Evolutionary conservation across 768 basidiomycete species (phyloP).

Genomic region (Mycena vulgaris): DNA sequence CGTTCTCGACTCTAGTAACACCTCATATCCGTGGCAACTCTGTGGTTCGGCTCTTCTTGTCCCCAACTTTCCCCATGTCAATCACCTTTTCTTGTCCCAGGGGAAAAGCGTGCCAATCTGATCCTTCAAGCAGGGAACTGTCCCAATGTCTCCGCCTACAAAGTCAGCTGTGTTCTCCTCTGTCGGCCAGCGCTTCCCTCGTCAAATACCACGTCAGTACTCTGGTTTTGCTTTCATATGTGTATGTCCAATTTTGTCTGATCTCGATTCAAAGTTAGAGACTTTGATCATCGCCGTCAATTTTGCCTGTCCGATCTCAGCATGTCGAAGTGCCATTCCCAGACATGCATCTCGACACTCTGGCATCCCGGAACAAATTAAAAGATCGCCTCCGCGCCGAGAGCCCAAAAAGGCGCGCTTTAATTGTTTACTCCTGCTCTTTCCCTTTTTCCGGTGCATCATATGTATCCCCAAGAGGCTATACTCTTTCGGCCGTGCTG

Average conservation of each 20-base stretch:
- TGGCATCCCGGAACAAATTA: conserved; percentile 10
- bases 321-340: neutral
- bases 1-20: no score
- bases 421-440: no score
- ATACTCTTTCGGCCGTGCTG: neutral
- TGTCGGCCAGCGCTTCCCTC: neutral
- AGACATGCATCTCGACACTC: neutral
- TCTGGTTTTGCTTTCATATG: neutral
- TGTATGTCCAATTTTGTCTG: neutral
- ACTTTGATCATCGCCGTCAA: conserved; percentile 17
- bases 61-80: no score
- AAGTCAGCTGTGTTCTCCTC: neutral
- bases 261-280: neutral
- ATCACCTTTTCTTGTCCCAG: no score
- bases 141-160: no score
- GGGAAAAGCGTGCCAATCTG: no score
- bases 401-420: no score
- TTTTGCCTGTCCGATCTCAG: conserved; percentile 9
- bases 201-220: no score
- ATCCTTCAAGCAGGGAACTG: no score
- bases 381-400: neutral
- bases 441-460: no score
- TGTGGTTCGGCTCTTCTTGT: no score
- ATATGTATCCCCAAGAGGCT: neutral
- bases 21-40: no score